Evolutionary conservation across 129 eudicot species (phyloP), one percentile per base, ranked within the genome.

Genomic region (Dittrichia graveolens): DNA sequence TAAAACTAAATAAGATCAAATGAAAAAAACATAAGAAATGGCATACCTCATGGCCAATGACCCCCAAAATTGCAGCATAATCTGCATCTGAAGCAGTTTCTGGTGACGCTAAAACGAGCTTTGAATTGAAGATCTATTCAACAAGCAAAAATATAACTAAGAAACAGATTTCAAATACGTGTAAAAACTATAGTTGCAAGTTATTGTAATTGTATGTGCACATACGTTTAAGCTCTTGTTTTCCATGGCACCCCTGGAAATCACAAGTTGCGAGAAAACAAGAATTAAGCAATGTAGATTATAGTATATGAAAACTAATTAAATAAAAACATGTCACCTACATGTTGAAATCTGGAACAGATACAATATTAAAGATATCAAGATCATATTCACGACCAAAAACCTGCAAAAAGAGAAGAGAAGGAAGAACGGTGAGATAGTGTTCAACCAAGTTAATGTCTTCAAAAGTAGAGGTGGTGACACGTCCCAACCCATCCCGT

Each of bases 211-310:
- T 14, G 67, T 3, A 16, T 41, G 31, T 24, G 71, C 24, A 46
- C 93, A 15, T 90, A 93, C 98, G 74, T 94, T 94, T 78, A 94
- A 76, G 72, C 98, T 94, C 86, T 94, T 94, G 84, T 94, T 94
- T 80, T 94, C 98, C 98, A 94, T 94, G 65, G 98, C 98, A 66
- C 98, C 98, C 96, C 98, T 93, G 90, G 44, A 38, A 81, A 78
- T 58, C 71, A 83, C 60, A 49, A 70, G 48, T 69, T 11, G 11
- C 61, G 19, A 78, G 4, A 67, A 37, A 55, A 53, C 58, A 58
- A 3, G n/a, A 10, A 44, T 42, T 14, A 71, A 68, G n/a, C 31
- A 54, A 61, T 34, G 16, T 39, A 44, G 60, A 31, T 24, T 3
- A 47, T 31, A 13, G 31, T 10, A 53, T 6, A 42, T 13, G 8